Evolutionary conservation across 805 yeast genomes (phyloP).

Genomic region (Metschnikowia noctiluminum): DNA sequence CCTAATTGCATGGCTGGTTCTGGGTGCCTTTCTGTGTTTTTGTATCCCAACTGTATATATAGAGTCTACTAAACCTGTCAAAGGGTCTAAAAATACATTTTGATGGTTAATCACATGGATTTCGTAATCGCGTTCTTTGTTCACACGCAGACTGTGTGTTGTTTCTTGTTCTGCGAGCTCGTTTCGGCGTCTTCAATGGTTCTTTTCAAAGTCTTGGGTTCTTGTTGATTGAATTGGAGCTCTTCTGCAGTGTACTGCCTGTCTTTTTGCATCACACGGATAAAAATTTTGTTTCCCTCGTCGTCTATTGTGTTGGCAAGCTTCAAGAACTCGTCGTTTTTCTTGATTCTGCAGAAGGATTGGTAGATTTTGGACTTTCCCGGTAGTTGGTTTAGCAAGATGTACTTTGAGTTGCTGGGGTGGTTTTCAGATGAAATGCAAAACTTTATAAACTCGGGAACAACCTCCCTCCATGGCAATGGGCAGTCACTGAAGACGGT

Average conservation of each 20-base stretch:
- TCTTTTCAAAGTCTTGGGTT: constrained; percentile 1
- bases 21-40: constrained; percentile 10
- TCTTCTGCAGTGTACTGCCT: constrained; percentile 19
- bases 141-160: constrained; percentile 6
- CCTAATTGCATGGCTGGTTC: constrained; percentile 16
- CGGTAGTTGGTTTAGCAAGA: constrained; percentile 74
- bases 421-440: constrained; percentile 60
- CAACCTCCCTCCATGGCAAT: constrained; percentile 51
- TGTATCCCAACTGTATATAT: constrained; percentile 17
- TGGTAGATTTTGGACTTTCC: constrained; percentile 65
- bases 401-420: constrained; percentile 69
- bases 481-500: constrained; percentile 56
- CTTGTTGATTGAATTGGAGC: constrained; percentile 5
- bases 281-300: constrained; percentile 34
- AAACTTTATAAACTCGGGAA: constrained; percentile 52
- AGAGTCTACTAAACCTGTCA: constrained; percentile 11
- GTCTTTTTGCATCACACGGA: constrained; percentile 33
- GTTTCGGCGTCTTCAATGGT: background rate
- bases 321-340: constrained; percentile 46
- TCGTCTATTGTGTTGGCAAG: constrained; percentile 32
- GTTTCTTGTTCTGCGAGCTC: constrained; percentile 5
- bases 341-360: constrained; percentile 52
- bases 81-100: constrained; percentile 6
- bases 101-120: background rate
- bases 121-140: background rate